phyloP scores from a whole-genome alignment of 1,284 basidiomycete species.

The Pseudomicrostroma phylloplanum region DNA sequence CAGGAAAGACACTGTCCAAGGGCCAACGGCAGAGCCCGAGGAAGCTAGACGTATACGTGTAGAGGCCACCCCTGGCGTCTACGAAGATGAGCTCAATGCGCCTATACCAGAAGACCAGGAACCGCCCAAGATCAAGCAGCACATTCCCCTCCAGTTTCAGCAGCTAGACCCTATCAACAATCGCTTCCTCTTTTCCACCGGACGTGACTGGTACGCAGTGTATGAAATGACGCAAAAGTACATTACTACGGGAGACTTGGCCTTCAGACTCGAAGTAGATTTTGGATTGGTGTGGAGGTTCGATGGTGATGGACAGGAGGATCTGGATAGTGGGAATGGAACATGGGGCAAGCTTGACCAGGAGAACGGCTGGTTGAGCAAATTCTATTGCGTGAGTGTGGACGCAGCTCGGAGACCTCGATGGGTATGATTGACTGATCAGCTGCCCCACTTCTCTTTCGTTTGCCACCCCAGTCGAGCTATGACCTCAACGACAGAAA shows the following conservation, averaged over 20 bases:
- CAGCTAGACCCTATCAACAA: conserved; percentile 25
- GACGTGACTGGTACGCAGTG: conserved; percentile 37
- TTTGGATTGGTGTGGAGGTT: conserved; percentile 41
- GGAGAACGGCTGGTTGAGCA: conserved; percentile 41
- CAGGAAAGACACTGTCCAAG: conserved; percentile 9
- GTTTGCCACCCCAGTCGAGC: not conserved
- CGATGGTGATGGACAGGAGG: conserved; percentile 38
- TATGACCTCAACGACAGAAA: not conserved
- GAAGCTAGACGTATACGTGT: not conserved
- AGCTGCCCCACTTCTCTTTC: too few relatives aligned
- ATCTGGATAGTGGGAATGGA: conserved; percentile 23
- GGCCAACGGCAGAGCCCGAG: conserved; percentile 9
- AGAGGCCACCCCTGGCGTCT: not conserved
- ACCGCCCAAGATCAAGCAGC: conserved; percentile 19
- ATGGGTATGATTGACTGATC: too few relatives aligned
- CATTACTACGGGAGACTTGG: not conserved
- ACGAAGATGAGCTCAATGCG: conserved; percentile 21
- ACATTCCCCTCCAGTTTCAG: conserved; percentile 35
- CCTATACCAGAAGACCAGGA: conserved; percentile 10
- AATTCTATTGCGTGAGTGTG: conserved; percentile 29
- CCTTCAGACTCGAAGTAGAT: conserved; percentile 28
- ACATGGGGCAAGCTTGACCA: conserved; percentile 37
- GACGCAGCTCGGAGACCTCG: not conserved
- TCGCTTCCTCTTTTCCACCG: conserved; percentile 33
- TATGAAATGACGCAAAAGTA: conserved; percentile 6